These are phyloP conservation scores for Epichloe hybrida DNA, from an alignment of 2,329 filamentous ascomycete genomes.

Conservation along the genomic window DNA sequence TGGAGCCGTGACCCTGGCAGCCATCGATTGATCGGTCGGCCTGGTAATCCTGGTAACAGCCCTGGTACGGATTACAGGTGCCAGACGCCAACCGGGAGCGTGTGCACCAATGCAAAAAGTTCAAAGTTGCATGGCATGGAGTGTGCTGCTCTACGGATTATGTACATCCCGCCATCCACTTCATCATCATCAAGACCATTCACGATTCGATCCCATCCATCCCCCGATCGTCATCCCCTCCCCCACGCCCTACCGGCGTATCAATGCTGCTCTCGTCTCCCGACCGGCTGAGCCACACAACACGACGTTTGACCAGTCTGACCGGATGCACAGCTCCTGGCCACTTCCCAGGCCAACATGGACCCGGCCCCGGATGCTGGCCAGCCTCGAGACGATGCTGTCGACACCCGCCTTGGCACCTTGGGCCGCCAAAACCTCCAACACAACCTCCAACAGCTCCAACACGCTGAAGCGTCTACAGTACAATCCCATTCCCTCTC, in stretches of 20 bases:
- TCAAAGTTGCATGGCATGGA: background rate
- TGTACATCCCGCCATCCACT: background rate
- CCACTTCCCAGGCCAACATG: constrained; percentile 12
- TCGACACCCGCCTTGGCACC: constrained; percentile 4
- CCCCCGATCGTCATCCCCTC: background rate
- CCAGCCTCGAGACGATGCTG: constrained; percentile 10
- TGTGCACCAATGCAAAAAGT: background rate
- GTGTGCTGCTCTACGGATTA: background rate
- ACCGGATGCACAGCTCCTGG: constrained; percentile 32
- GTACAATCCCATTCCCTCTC: background rate
- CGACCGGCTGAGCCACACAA: constrained; percentile 28
- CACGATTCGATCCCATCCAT: background rate
- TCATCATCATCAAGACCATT: background rate
- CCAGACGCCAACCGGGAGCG: background rate
- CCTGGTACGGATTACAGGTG: background rate
- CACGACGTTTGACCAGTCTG: constrained; percentile 26
- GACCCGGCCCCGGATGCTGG: constrained; percentile 19
- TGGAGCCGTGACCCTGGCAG: background rate
- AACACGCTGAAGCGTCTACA: constrained; percentile 8
- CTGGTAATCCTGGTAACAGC: no score
- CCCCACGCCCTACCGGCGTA: constrained; percentile 23
- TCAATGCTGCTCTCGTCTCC: constrained; percentile 15
- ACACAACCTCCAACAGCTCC: constrained; percentile 15
- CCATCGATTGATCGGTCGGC: background rate
- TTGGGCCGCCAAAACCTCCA: constrained; percentile 13